Percentiles rank a stretch among this genome's conserved stretches.
phyloP scores from a whole-genome alignment of 2,329 filamentous ascomycete genomes.

The Verticillium zaregamsianum region DNA sequence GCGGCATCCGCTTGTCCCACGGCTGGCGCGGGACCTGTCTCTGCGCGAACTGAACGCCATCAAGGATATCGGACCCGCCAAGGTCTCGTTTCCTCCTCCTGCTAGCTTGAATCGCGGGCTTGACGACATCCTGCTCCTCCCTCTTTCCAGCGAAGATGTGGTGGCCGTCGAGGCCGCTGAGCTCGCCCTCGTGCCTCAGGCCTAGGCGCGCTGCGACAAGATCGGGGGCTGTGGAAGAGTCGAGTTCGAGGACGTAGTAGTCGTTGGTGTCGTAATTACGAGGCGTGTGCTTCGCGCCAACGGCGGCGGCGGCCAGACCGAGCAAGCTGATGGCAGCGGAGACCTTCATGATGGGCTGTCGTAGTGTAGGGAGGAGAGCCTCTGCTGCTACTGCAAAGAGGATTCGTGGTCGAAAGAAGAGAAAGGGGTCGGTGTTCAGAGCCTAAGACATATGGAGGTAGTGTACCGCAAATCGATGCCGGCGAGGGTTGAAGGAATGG shows the following conservation, averaged over 20 bases:
- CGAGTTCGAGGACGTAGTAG: constrained; percentile 89
- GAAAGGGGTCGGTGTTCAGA: background rate
- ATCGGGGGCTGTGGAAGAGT: constrained; percentile 58
- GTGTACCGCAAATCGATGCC: background rate
- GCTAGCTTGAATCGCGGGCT: constrained; percentile 46
- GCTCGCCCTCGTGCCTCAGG: constrained; percentile 72
- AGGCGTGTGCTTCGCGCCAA: constrained; percentile 42
- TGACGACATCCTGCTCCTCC: constrained; percentile 55
- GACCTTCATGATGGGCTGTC: constrained; percentile 41
- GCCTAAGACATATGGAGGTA: background rate
- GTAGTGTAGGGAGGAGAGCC: background rate
- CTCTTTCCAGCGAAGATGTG: constrained; percentile 79
- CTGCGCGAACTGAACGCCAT: constrained; percentile 71
- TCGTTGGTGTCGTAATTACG: constrained; percentile 79
- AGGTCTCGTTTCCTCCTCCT: constrained; percentile 59
- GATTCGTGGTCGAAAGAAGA: background rate
- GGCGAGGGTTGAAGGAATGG: background rate
- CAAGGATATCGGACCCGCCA: constrained; percentile 55
- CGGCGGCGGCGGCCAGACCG: constrained; percentile 44
- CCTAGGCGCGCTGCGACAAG: constrained; percentile 70
- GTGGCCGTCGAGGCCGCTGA: constrained; percentile 75
- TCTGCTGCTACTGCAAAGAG: background rate
- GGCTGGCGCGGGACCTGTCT: constrained; percentile 59
- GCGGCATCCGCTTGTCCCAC: constrained; percentile 49
- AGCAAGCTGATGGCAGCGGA: constrained; percentile 48